Conservation (phyloP, 352 stramenopile species). For the Stephanocyclus meneghinianus region DNA sequence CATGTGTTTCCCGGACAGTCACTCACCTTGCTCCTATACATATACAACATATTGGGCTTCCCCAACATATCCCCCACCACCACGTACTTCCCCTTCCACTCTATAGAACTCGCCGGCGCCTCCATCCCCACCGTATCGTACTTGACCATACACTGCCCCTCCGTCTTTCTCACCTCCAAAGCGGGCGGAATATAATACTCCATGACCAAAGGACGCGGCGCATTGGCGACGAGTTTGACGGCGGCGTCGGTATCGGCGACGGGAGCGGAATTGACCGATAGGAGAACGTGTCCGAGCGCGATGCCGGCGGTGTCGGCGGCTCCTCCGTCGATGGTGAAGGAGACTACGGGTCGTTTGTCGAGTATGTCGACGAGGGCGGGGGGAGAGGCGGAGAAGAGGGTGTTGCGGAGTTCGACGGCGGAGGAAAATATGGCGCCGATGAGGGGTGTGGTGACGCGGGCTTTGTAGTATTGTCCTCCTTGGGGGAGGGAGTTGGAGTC, state of each 20-base stretch:
- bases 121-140: constrained; percentile 74
- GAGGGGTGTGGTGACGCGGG: constrained; percentile 25
- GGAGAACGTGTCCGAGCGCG: constrained; percentile 68
- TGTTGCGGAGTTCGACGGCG: constrained; percentile 20
- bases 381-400: constrained; percentile 25
- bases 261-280: constrained; percentile 74
- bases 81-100: constrained; percentile 82
- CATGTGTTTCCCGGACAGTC: not conserved
- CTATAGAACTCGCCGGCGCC: constrained; percentile 66
- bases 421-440: constrained; percentile 40
- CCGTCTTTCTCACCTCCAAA: constrained; percentile 66
- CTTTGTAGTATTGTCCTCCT: constrained; percentile 36
- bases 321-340: constrained; percentile 79
- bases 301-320: constrained; percentile 70
- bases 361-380: constrained; percentile 23
- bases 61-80: constrained; percentile 81
- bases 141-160: constrained; percentile 82
- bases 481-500: constrained; percentile 19
- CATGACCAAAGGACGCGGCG: constrained; percentile 67
- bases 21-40: constrained; percentile 80
- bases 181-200: constrained; percentile 71
- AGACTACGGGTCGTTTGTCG: constrained; percentile 54
- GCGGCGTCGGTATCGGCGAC: constrained; percentile 73
- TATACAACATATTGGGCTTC: constrained; percentile 80
- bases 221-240: constrained; percentile 63